These are phyloP conservation scores for Diaporthe australafricana DNA, from an alignment of 2,329 filamentous ascomycete species.

Conservation along the genomic window DNA sequence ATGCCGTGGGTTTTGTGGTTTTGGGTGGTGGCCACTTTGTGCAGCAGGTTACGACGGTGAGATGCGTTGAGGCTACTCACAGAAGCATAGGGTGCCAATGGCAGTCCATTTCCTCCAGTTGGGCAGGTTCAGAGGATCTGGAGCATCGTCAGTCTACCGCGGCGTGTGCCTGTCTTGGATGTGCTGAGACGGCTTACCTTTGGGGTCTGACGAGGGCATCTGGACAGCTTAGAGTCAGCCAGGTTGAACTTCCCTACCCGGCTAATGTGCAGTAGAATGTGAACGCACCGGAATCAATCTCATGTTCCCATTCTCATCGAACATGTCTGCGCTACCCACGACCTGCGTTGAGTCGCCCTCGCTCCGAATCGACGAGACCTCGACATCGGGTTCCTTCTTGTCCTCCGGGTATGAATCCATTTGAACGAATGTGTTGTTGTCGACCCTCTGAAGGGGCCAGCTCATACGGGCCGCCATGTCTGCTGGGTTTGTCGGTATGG, in stretches of 20 bases:
- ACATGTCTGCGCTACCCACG: slow-evolving; percentile 40
- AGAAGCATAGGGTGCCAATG: slow-evolving; percentile 47
- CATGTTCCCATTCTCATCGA: slow-evolving; percentile 40
- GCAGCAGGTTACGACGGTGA: neutral
- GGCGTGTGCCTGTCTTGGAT: neutral
- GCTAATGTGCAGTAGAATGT: neutral
- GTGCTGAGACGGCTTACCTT: slow-evolving; percentile 37
- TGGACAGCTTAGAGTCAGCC: slow-evolving; percentile 32
- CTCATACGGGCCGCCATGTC: slow-evolving; percentile 28
- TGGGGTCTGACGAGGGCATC: slow-evolving; percentile 48
- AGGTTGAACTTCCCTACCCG: neutral
- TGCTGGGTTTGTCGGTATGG: neutral
- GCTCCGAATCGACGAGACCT: slow-evolving; percentile 2
- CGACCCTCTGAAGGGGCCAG: slow-evolving; percentile 31
- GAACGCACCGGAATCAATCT: slow-evolving; percentile 40
- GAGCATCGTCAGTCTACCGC: neutral
- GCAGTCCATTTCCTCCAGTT: slow-evolving; percentile 49
- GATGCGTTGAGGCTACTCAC: slow-evolving; percentile 41
- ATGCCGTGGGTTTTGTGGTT: too few relatives aligned
- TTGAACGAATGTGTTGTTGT: neutral
- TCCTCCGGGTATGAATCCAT: slow-evolving; percentile 16
- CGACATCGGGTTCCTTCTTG: slow-evolving; percentile 25
- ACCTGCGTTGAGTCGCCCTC: slow-evolving; percentile 32
- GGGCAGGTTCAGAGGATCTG: slow-evolving; percentile 48
- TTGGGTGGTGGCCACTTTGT: neutral